Evolutionary conservation across 345 rosid genomes (phyloP).

Genomic region (Noccaea caerulescens): DNA sequence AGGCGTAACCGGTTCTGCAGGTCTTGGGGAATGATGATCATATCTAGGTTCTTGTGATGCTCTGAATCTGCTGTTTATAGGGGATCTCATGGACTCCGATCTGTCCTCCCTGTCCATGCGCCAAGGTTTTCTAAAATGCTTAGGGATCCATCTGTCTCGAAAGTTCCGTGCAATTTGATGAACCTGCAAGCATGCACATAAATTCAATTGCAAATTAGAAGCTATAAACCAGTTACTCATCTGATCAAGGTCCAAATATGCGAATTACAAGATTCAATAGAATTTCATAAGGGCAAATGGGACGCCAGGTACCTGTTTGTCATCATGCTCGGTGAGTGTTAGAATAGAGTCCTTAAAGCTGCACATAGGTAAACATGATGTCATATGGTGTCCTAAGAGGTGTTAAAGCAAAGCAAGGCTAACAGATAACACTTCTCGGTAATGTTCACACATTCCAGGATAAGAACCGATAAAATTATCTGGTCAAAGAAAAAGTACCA

Average conservation of each 20-base stretch:
- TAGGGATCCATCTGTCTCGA: constrained; percentile 89
- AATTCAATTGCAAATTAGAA: constrained; percentile 17
- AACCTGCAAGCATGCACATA: constrained; percentile 58
- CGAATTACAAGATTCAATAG: constrained; percentile 18
- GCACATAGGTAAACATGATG: constrained; percentile 46
- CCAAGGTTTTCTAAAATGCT: constrained; percentile 58
- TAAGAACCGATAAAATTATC: constrained; percentile 25
- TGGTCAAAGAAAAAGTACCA: constrained; percentile 22
- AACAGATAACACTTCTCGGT: constrained; percentile 25
- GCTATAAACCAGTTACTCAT: constrained; percentile 3
- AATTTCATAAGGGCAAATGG: constrained; percentile 7
- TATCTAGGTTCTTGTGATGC: constrained; percentile 54
- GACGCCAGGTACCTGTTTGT: constrained; percentile 66
- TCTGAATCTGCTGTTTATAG: constrained; percentile 51
- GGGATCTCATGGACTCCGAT: constrained; percentile 52
- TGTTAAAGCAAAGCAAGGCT: constrained; percentile 24
- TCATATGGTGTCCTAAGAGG: constrained; percentile 27
- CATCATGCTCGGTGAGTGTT: constrained; percentile 92
- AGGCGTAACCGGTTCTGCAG: constrained; percentile 51
- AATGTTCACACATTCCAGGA: constrained; percentile 11
- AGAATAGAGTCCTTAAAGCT: constrained; percentile 87
- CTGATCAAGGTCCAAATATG: constrained; percentile 1
- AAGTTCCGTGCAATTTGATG: constrained; percentile 93
- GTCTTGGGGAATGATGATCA: constrained; percentile 55
- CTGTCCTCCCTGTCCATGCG: constrained; percentile 65